Percentiles rank a stretch among this genome's conserved stretches.
Conservation (phyloP, 2,329 filamentous ascomycete species). For the Hymenoscyphus albidus region DNA sequence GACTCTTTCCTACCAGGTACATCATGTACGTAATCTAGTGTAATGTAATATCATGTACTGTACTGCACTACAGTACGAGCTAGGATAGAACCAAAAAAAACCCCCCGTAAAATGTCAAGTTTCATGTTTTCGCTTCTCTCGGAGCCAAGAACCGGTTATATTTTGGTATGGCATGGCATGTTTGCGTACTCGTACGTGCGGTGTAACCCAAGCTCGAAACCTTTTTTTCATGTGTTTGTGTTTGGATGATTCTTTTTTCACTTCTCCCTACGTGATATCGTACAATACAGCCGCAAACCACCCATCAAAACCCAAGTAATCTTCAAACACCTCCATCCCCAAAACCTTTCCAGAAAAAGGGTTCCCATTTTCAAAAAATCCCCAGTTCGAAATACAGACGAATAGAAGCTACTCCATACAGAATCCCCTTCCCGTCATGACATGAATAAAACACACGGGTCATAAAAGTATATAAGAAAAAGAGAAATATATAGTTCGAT, state of each 20-base stretch:
- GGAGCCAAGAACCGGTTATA: too few species aligned
- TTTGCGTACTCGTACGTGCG: too few species aligned
- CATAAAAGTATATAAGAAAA: constrained; percentile 6
- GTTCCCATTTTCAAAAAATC: background rate
- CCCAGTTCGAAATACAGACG: background rate
- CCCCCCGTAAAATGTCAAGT: too few species aligned
- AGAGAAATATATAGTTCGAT: constrained; percentile 5
- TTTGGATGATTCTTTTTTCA: background rate
- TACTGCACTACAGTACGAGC: too few species aligned
- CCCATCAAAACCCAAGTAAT: background rate
- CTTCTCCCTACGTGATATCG: background rate
- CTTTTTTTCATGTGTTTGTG: too few species aligned
- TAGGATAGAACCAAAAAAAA: too few species aligned
- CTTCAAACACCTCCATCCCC: background rate
- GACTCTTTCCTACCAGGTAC: too few species aligned
- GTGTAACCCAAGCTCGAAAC: too few species aligned
- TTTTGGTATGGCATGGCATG: too few species aligned
- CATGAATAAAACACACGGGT: background rate
- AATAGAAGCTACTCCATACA: background rate
- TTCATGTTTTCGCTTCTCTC: too few species aligned
- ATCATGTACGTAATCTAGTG: too few species aligned
- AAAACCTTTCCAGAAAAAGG: background rate
- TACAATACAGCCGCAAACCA: background rate
- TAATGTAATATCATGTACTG: too few species aligned
- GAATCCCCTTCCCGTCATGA: background rate